A percentile compares a stretch with the other conserved stretches of the same genome.
Conservation (phyloP, 2,329 filamentous ascomycete species). For the Claviceps sp. region DNA sequence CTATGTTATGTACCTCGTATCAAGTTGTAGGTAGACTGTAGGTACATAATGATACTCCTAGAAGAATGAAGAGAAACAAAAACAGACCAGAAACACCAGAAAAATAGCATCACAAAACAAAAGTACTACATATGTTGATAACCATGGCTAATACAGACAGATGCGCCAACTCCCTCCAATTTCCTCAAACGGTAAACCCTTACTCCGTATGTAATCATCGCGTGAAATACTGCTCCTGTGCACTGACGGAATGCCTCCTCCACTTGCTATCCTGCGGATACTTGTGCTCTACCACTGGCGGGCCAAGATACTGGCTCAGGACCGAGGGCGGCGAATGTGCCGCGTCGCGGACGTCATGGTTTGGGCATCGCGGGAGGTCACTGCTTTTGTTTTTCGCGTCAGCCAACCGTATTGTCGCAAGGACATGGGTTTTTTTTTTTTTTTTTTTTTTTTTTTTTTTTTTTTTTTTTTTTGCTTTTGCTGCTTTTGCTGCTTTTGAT, state of each 20-base stretch:
- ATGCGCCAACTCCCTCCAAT: too few species aligned
- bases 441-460: not conserved
- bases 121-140: too few species aligned
- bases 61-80: too few species aligned
- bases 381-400: not conserved
- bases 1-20: too few species aligned
- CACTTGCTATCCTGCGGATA: slow-evolving; percentile 18
- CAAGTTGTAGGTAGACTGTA: too few species aligned
- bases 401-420: not conserved
- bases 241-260: slow-evolving; percentile 15
- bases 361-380: not conserved
- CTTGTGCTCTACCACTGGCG: slow-evolving; percentile 17
- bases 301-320: slow-evolving; percentile 13
- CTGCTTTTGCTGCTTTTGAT: not conserved
- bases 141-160: too few species aligned
- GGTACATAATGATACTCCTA: too few species aligned
- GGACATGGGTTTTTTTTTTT: not conserved
- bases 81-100: too few species aligned
- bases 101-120: too few species aligned
- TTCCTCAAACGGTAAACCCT: not conserved
- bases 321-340: slow-evolving; percentile 15
- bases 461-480: too few species aligned
- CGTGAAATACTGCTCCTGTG: slow-evolving; percentile 18
- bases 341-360: slow-evolving; percentile 10
- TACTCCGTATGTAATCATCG: too few species aligned